Percentiles rank a stretch among this genome's conserved stretches.
phyloP scores from a whole-genome alignment of 164 flowering plant genomes.

The Nymphaea thermarum region DNA sequence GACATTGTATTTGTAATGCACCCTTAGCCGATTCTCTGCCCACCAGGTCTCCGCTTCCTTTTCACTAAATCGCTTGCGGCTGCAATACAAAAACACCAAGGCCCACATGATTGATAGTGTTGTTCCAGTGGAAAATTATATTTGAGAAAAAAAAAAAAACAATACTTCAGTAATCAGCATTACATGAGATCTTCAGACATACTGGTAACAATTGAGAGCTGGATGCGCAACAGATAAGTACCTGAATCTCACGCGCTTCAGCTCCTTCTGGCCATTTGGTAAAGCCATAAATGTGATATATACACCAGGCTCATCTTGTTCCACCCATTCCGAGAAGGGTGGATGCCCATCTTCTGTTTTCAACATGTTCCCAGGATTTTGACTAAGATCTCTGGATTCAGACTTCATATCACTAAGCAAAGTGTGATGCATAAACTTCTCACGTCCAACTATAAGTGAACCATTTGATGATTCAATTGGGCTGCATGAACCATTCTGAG shows the following conservation, averaged over 20 bases:
- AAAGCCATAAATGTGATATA: constrained; percentile 41
- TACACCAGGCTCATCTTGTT: constrained; percentile 68
- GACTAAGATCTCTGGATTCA: constrained; percentile 8
- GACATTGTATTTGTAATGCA: constrained; percentile 30
- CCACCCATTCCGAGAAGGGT: constrained; percentile 25
- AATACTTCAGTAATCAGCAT: background rate
- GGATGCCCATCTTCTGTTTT: constrained; percentile 18
- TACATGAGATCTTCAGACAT: background rate
- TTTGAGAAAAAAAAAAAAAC: background rate
- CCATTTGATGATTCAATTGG: constrained; percentile 22
- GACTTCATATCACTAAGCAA: constrained; percentile 14
- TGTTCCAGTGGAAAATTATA: background rate
- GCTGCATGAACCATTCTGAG: constrained; percentile 16
- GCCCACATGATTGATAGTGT: background rate
- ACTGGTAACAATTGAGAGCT: background rate
- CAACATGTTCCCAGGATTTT: constrained; percentile 12
- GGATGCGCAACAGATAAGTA: constrained; percentile 9
- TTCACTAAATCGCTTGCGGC: constrained; percentile 44
- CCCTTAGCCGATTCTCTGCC: constrained; percentile 42
- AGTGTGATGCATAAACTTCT: constrained; percentile 8
- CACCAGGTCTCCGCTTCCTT: constrained; percentile 63
- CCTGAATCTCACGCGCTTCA: constrained; percentile 74
- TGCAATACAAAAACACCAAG: constrained; percentile 10
- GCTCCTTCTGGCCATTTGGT: constrained; percentile 44
- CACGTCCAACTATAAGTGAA: constrained; percentile 11